These are phyloP conservation scores for Penicillium sp. DNA, from an alignment of 2,329 filamentous ascomycete species.

Conservation along the genomic window DNA sequence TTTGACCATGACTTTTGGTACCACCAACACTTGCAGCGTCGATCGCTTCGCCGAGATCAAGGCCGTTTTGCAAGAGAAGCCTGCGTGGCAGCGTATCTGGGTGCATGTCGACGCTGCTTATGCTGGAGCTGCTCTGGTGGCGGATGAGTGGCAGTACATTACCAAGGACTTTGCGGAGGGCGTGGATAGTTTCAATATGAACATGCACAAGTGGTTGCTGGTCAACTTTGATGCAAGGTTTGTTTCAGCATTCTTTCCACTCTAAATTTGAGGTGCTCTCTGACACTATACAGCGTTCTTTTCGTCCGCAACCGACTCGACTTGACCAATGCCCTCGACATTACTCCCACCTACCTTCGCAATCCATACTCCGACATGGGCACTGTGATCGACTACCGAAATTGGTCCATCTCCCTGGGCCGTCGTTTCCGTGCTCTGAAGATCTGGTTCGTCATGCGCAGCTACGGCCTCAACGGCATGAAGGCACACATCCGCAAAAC, in stretches of 20 bases:
- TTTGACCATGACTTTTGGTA: slow-evolving; percentile 80
- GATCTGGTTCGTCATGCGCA: slow-evolving; percentile 90
- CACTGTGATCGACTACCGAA: slow-evolving; percentile 89
- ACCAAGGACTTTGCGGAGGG: slow-evolving; percentile 59
- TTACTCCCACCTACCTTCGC: slow-evolving; percentile 78
- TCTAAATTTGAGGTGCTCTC: neutral
- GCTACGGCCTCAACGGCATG: slow-evolving; percentile 77
- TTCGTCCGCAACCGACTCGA: slow-evolving; percentile 75
- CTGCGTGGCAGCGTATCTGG: slow-evolving; percentile 68
- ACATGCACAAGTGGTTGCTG: slow-evolving; percentile 97
- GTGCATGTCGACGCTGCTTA: slow-evolving; percentile 94
- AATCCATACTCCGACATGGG: slow-evolving; percentile 81
- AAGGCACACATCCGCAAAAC: slow-evolving; percentile 72
- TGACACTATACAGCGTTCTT: slow-evolving; percentile 65
- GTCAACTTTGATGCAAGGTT: slow-evolving; percentile 81
- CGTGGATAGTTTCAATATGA: slow-evolving; percentile 91
- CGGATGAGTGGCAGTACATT: slow-evolving; percentile 77
- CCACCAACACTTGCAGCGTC: slow-evolving; percentile 83
- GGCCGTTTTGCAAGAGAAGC: slow-evolving; percentile 51
- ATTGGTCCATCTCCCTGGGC: slow-evolving; percentile 96
- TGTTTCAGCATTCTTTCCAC: neutral
- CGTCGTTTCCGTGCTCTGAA: slow-evolving; percentile 86
- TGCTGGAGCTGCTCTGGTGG: slow-evolving; percentile 81
- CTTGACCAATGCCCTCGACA: slow-evolving; percentile 77
- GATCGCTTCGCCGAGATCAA: slow-evolving; percentile 78